phyloP scores from a whole-genome alignment of 164 flowering plant species.

The Berberis vulgaris region DNA sequence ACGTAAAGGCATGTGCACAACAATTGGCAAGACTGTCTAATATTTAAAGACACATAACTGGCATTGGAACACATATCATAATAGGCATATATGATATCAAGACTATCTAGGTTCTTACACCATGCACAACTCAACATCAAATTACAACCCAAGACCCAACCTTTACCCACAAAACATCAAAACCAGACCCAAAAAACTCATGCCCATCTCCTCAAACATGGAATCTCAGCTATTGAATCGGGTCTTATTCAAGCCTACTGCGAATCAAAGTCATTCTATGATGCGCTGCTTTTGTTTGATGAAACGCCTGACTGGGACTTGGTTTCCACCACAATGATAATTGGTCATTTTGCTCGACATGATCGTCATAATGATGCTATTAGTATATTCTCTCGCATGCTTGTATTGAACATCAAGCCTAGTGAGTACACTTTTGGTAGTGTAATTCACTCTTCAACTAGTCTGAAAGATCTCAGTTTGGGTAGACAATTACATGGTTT shows the following conservation, averaged over 20 bases:
- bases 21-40: no score
- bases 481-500: conserved; percentile 60
- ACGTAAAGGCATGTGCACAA: no score
- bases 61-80: not conserved
- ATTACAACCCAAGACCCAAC: not conserved
- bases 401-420: conserved; percentile 36
- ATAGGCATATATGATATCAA: not conserved
- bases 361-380: conserved; percentile 38
- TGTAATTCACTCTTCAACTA: conserved; percentile 38
- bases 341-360: conserved; percentile 35
- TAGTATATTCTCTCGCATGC: conserved; percentile 41
- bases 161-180: not conserved
- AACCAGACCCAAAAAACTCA: conserved; percentile 16
- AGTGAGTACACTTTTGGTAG: conserved; percentile 67
- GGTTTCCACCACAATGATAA: conserved; percentile 42
- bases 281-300: conserved; percentile 44
- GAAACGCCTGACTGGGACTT: conserved; percentile 41
- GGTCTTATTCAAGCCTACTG: conserved; percentile 11
- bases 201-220: conserved; percentile 18
- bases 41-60: not conserved
- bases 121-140: not conserved
- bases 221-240: conserved; percentile 6
- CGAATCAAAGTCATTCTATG: conserved; percentile 8
- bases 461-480: conserved; percentile 16
- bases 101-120: conserved; percentile 1